A percentile compares a stretch with the other conserved stretches of the same genome.
Conservation (phyloP, 345 rosid genomes). For the Eucalyptus cladocalyx region DNA sequence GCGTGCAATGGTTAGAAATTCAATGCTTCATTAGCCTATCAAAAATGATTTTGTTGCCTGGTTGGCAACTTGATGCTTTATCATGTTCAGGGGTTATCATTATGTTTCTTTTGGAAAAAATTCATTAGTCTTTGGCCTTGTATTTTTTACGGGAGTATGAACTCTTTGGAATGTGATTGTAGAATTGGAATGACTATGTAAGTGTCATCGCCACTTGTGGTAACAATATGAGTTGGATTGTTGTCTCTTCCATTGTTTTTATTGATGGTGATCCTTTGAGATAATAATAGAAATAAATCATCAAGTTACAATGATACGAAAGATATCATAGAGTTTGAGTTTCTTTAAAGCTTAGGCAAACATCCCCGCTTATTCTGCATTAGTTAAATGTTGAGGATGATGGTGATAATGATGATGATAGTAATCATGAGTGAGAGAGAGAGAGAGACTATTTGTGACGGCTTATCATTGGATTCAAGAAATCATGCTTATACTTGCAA, state of each 20-base stretch:
- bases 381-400: not conserved
- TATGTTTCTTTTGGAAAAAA: not conserved
- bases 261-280: not conserved
- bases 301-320: not conserved
- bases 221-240: not conserved
- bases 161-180: not conserved
- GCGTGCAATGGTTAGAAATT: not conserved
- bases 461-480: not conserved
- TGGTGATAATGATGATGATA: not conserved
- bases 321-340: not conserved
- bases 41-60: not conserved
- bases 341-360: not conserved
- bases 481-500: not conserved
- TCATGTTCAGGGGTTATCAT: not conserved
- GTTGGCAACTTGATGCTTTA: not conserved
- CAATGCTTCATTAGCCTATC: not conserved
- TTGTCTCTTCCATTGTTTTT: not conserved
- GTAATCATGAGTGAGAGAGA: not conserved
- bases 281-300: not conserved
- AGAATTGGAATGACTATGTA: not conserved
- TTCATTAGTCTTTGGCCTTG: not conserved
- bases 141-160: not conserved
- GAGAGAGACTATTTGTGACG: not conserved
- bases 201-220: not conserved
- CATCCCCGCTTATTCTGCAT: not conserved